Percentiles rank a stretch among this genome's conserved stretches.
Evolutionary conservation across 2,329 filamentous ascomycete genomes (phyloP).

Genomic region (Alternaria angustiovoidea): DNA sequence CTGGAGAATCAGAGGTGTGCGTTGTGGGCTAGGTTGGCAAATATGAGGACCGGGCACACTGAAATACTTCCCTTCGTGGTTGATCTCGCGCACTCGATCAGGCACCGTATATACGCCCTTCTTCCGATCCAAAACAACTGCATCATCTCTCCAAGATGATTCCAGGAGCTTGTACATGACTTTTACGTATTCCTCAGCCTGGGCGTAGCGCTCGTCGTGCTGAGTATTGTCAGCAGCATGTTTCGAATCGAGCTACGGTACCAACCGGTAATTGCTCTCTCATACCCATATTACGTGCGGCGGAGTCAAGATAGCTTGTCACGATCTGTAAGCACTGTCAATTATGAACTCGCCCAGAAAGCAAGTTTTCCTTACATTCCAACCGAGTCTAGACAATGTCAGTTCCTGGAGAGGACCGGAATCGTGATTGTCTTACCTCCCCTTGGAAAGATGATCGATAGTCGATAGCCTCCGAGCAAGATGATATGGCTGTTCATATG

Average conservation of each 20-base stretch:
- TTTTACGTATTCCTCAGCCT: conserved; percentile 74
- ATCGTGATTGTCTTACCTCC: conserved; percentile 52
- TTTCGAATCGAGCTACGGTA: conserved; percentile 64
- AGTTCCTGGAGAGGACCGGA: conserved; percentile 1
- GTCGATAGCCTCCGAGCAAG: conserved; percentile 71
- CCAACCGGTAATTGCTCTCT: conserved; percentile 64
- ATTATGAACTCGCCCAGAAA: background rate
- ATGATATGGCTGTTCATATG: conserved; percentile 74
- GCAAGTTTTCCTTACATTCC: conserved; percentile 29
- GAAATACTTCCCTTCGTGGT: conserved; percentile 72
- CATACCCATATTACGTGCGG: conserved; percentile 69
- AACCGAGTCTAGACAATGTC: conserved; percentile 26
- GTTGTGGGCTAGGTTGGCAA: conserved; percentile 71
- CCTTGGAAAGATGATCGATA: conserved; percentile 71
- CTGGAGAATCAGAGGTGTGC: conserved; percentile 74
- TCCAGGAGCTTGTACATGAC: conserved; percentile 75
- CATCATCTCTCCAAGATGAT: conserved; percentile 72
- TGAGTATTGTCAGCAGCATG: conserved; percentile 54
- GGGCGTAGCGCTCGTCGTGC: conserved; percentile 73
- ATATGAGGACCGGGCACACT: conserved; percentile 70
- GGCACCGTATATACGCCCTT: conserved; percentile 68
- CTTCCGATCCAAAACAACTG: conserved; percentile 67
- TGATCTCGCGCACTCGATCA: conserved; percentile 67
- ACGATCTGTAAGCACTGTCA: conserved; percentile 60
- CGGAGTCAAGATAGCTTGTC: conserved; percentile 72